Evolutionary conservation across 2,329 filamentous ascomycete genomes (phyloP).

Genomic region (Venturia asperata): DNA sequence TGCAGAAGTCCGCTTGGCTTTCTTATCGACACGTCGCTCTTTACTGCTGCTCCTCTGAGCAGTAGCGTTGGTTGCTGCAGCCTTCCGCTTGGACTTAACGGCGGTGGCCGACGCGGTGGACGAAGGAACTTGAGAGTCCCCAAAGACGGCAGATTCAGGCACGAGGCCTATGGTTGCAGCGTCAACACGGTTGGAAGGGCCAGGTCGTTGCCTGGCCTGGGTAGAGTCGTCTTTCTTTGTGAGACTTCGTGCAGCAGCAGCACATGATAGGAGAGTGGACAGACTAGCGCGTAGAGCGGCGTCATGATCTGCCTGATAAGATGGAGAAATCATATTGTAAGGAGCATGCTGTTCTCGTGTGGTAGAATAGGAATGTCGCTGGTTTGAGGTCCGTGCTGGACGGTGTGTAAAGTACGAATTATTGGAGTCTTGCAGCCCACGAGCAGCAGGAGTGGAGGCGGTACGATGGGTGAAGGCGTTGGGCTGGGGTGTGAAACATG

Average conservation of each 20-base stretch:
- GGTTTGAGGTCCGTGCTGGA: constrained; percentile 27
- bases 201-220: constrained; percentile 33
- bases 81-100: constrained; percentile 41
- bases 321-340: constrained; percentile 64
- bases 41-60: constrained; percentile 36
- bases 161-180: constrained; percentile 52
- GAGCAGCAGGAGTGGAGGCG: constrained; percentile 43
- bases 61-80: constrained; percentile 24
- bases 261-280: constrained; percentile 93
- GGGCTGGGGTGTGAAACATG: constrained; percentile 72
- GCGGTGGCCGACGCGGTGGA: constrained; percentile 25
- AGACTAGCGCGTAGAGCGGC: constrained; percentile 85
- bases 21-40: constrained; percentile 40
- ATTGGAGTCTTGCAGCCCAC: constrained; percentile 39
- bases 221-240: constrained; percentile 48
- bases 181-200: constrained; percentile 38
- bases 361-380: constrained; percentile 30
- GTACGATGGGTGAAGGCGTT: constrained; percentile 88
- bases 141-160: constrained; percentile 51
- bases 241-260: constrained; percentile 76
- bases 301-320: constrained; percentile 81
- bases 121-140: constrained; percentile 27
- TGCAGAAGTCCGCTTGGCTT: constrained; percentile 30
- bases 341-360: constrained; percentile 44
- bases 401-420: constrained; percentile 37